Base-by-base conservation (phyloP, 257 asterid species). In the Solanum sparsipilum region DNA sequence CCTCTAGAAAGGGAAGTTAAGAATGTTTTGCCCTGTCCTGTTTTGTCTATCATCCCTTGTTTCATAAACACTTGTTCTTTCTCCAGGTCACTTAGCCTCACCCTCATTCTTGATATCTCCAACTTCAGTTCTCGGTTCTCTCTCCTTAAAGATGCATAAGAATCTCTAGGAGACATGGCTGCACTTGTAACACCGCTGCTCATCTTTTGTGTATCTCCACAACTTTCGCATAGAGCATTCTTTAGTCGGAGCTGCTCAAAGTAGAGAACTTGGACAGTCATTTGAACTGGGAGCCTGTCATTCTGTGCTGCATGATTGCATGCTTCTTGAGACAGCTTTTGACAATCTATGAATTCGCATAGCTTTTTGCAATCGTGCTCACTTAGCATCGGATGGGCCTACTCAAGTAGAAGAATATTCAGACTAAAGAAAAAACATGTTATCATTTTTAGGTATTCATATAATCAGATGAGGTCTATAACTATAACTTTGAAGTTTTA, bases 301-400 rank as follows among this genome's bases (percentile, higher is more conserved):
- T 93, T 93, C 46, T 93, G 96, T 31, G 96, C 94, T 39, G 98
- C 96, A 67, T 94, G 96, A 35, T 91, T 93, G 93, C 94, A 92
- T 3, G 95, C 98, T 83, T 94, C 96, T 89, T 92, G 91, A 25
- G 95, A 94, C 13, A 94, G 95, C 89, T 93, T 94, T 79, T 93
- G 93, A 88, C 94, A 92, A 92, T 93, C 95, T 46, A 94, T 91
- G 25, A 90, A 87, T 90, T 91, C 91, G 93, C 95, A 92, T n/a
- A 93, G 88, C 91, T 89, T 93, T 89, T 89, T 93, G 86, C 93
- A 87, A 46, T 93, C 96, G 7, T 89, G 87, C 76, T 94, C 96
- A 21, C 46, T 91, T 85, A 94, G 90, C 92, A 83, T 83, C 3
- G 93, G 93, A 86, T 94, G 98, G 1, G 94, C 93, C 96, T 94